phyloP scores from a whole-genome alignment of 2,329 filamentous ascomycete genomes.

The Conoideocrella luteorostrata region DNA sequence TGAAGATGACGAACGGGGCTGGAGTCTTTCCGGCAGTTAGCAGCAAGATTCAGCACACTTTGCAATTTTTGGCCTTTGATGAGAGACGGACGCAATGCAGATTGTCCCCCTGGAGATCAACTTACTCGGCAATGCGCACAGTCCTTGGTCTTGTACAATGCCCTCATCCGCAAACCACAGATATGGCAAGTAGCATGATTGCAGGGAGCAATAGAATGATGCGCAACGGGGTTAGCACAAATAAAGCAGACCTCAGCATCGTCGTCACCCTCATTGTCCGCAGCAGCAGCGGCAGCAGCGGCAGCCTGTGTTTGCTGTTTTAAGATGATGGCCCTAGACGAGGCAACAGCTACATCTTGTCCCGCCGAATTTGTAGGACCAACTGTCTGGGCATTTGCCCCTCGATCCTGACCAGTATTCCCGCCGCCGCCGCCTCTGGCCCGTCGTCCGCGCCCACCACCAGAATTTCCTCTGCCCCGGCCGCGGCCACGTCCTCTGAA shows the following conservation, averaged over 20 bases:
- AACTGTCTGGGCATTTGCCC: conserved; percentile 7
- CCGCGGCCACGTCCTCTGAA: conserved; percentile 36
- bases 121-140: conserved; percentile 91
- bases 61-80: no score
- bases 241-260: conserved; percentile 93
- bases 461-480: conserved; percentile 5
- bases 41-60: no score
- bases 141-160: conserved; percentile 91
- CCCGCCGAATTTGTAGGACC: conserved; percentile 21
- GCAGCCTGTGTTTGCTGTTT: conserved; percentile 13
- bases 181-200: conserved; percentile 97
- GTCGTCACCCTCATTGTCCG: conserved; percentile 37
- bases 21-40: conserved; percentile 52
- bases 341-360: conserved; percentile 23
- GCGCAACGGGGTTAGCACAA: conserved; percentile 82
- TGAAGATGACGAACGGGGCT: conserved; percentile 84
- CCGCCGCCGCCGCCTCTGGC: conserved; percentile 18
- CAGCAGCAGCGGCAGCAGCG: conserved; percentile 18
- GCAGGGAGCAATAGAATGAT: conserved; percentile 85
- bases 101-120: conserved; percentile 11
- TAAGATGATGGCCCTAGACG: conserved; percentile 23
- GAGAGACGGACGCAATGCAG: no score
- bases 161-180: conserved; percentile 82
- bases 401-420: conserved; percentile 10
- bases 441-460: conserved; percentile 15